Base-by-base conservation (phyloP, 2,329 filamentous ascomycete species). In the Fusarium mundagurra region DNA sequence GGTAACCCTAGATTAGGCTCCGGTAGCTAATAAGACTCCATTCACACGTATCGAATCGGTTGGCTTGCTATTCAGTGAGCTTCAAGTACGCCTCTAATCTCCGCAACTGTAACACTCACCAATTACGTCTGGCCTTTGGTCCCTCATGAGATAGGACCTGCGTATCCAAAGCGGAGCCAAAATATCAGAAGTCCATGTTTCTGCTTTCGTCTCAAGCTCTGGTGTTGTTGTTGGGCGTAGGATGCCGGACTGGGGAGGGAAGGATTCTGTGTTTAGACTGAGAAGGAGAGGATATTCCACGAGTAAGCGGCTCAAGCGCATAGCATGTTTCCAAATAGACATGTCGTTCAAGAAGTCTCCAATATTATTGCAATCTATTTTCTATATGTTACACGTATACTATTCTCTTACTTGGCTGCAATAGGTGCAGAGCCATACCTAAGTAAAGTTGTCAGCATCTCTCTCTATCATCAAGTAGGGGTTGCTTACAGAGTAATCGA, bases 331-430 rank as follows among this genome's bases (percentile, higher is more conserved):
- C 6, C 17, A 20, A 6, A 11, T 20, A 2, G 2, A 14, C 0
- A 4, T 20, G 3, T 4, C 0, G 0, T 11, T 34, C 1, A 11
- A 8, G 0, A 53, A 14, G 4, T 6, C 8, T 16, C 6, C 0
- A 36, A 22, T 22, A 27, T 27, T 36, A 22, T 1, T 20, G 6
- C 7, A 17, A 0, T 17, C 8, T 7, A 10, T 13, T 29, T 29
- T 4, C 34, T 38, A 4, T 13, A 50, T 29, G 4, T 4, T 13
- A 18, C n/a, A 53, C 0, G 2, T 27, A n/a, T 4, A 5, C 0
- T 16, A 1, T 1, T 22, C 14, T 7, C 8, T 7, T 54, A 55
- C 6, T 55, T 55, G 3, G 51, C 34, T 14, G 51, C 51, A 36
- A 59, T 59, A 0, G 55, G 55, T 1, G 55, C 55, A 16, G 55